phyloP scores from a whole-genome alignment of 169 alveolate genomes.

The Plasmodium vinckei region DNA sequence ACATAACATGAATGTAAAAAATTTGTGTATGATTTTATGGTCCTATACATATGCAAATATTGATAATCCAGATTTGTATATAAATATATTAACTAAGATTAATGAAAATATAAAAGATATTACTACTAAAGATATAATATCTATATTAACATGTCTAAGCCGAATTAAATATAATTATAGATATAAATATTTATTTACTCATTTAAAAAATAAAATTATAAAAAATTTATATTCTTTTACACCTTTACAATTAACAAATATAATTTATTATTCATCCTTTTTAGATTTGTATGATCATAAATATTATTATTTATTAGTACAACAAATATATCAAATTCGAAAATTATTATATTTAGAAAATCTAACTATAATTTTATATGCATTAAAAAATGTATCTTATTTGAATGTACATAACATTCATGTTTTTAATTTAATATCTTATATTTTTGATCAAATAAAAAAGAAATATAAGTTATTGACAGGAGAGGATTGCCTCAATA shows the following conservation, averaged over 20 bases:
- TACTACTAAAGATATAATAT: slow-evolving; percentile 61
- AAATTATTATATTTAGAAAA: slow-evolving; percentile 52
- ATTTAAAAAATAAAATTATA: slow-evolving; percentile 65
- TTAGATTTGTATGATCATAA: slow-evolving; percentile 70
- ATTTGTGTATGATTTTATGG: slow-evolving; percentile 66
- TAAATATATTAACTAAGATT: slow-evolving; percentile 47
- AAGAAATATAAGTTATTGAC: slow-evolving; percentile 35
- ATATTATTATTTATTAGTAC: slow-evolving; percentile 59
- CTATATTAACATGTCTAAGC: slow-evolving; percentile 68
- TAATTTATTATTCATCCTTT: slow-evolving; percentile 68
- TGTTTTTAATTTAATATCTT: slow-evolving; percentile 34
- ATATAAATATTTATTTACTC: slow-evolving; percentile 48
- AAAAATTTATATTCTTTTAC: slow-evolving; percentile 70
- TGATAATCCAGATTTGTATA: slow-evolving; percentile 60
- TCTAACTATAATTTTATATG: slow-evolving; percentile 51
- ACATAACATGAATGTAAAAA: slow-evolving; percentile 71
- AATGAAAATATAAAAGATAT: slow-evolving; percentile 71
- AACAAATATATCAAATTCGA: slow-evolving; percentile 50
- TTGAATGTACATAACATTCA: slow-evolving; percentile 43
- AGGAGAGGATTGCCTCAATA: slow-evolving; percentile 70
- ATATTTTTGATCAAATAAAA: slow-evolving; percentile 41
- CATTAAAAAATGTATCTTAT: slow-evolving; percentile 54
- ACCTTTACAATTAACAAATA: slow-evolving; percentile 66
- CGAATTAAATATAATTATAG: slow-evolving; percentile 66
- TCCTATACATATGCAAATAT: slow-evolving; percentile 55